These are phyloP conservation scores for Pichia cephalocereana DNA, from an alignment of 805 yeast species.

Conservation along the genomic window DNA sequence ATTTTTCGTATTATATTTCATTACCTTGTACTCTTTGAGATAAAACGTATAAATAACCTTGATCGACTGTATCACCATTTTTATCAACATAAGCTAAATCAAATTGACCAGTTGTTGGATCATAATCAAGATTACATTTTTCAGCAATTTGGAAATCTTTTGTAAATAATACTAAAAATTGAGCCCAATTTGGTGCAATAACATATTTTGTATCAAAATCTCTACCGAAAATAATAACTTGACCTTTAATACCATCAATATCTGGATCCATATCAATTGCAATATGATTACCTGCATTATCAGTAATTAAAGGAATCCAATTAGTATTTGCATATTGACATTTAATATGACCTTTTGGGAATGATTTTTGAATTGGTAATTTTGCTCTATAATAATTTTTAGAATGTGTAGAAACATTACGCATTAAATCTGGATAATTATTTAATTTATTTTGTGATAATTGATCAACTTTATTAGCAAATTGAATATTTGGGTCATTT, in stretches of 20 bases:
- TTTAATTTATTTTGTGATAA: slow-evolving; percentile 11
- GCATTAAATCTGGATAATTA: slow-evolving; percentile 19
- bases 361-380: slow-evolving; percentile 46
- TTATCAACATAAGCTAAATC: slow-evolving; percentile 6
- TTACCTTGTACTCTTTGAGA: slow-evolving; percentile 2
- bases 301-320: slow-evolving; percentile 88
- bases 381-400: slow-evolving; percentile 28
- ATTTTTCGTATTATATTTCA: background rate
- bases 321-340: slow-evolving; percentile 67
- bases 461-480: slow-evolving; percentile 11
- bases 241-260: slow-evolving; percentile 65
- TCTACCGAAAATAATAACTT: slow-evolving; percentile 82
- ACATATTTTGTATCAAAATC: slow-evolving; percentile 84
- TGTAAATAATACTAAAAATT: slow-evolving; percentile 68
- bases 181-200: slow-evolving; percentile 81
- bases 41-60: slow-evolving; percentile 6
- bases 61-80: slow-evolving; percentile 1
- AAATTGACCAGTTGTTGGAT: slow-evolving; percentile 1
- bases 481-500: slow-evolving; percentile 13
- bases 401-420: slow-evolving; percentile 16
- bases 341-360: slow-evolving; percentile 67
- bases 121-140: slow-evolving; percentile 6
- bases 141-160: slow-evolving; percentile 39
- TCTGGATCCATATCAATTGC: slow-evolving; percentile 83
- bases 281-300: slow-evolving; percentile 78